Evolutionary conservation across 768 basidiomycete genomes (phyloP), one percentile per base, ranked within the genome.

Genomic region (Suillus subalutaceus): DNA sequence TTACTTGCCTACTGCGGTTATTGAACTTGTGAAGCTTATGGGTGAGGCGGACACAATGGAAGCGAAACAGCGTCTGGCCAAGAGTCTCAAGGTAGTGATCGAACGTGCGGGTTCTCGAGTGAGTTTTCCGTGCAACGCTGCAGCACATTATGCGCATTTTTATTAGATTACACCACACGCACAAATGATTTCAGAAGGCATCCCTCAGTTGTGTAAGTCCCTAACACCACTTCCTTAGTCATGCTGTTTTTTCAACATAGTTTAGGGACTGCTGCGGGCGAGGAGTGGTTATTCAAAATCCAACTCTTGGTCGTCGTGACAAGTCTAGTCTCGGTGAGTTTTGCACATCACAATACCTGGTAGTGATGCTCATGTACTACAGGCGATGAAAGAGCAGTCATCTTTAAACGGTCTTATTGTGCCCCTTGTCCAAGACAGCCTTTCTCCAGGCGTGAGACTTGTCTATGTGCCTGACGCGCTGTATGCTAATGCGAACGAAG

Each of bases 31-130:
- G n/a, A 79, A 74, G 57, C 79, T 97, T 32, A 83, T 94, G 67
- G 85, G 83, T 4, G 91, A 95, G 72, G 87, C 87, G 0, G 89
- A 93, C 55, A 87, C 89, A 3, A 79, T 89, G 26, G 94, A 96
- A 73, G 91, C 85, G 74, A 93, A 93, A 75, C 86, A 86, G 48
- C 83, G 90, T 65, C 82, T 96, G n/a, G 86, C 88, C 37, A 81
- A 82, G 62, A 87, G 87, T 58, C 75, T 97, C 62, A 92, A 89
- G 66, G 82, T 84, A 2, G 79, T 96, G 50, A 88, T 96, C 57
- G 86, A 90, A 66, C 69, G 80, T 41, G 79, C 77, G 0, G 82
- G 76, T 6, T 56, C 64, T 9, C 69, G 74, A 62, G 85, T 85
- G 60, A 26, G 79, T 69, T 12, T 20, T 35, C 16, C 43, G 10